Evolutionary conservation across 306 rosid species (phyloP), one percentile per base, ranked within the genome.

Genomic region (Neltuma alba): DNA sequence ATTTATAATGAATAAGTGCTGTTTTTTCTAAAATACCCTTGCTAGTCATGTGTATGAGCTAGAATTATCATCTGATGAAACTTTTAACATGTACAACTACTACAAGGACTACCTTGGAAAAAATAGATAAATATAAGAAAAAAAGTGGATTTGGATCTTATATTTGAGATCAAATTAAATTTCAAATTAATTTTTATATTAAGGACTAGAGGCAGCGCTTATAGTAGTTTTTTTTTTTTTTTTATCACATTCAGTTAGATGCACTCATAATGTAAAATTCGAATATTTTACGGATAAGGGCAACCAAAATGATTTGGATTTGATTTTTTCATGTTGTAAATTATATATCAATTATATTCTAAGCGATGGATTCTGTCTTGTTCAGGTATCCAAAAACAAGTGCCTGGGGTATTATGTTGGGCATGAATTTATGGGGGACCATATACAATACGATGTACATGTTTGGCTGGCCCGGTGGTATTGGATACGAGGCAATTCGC

Each of bases 401-500:
- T 86, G 99, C 99, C 36, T 94, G 99, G 99, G 93, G 81, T 84
- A 92, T 94, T 70, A 94, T 94, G 99, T 82, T 94, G 80, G 97
- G 99, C 74, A 94, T 94, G 99, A 94, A 94, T 84, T 84, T 94
- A 75, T 94, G 99, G 99, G 99, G 99, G 44, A 92, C 99, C 83
- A 85, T 92, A 79, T 94, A 94, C 85, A 94, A 94, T 82, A 65
- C 89, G 89, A 44, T 93, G 50, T 95, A 91, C 88, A 96, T 93
- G 98, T 96, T 93, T 57, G 96, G 94, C 72, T 93, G 91, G 98
- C 96, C 98, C 1, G 72, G 45, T 1, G 97, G 83, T 16, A 90
- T 87, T 23, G 99, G 99, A 67, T 93, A 67, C 65, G 96, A 89
- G 76, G 96, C 98, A 37, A 85, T 96, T 82, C 88, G 80, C 44